Evolutionary conservation across 192 early-diverging fungal genomes (phyloP).

Genomic region (Paraglomus brasilianum): DNA sequence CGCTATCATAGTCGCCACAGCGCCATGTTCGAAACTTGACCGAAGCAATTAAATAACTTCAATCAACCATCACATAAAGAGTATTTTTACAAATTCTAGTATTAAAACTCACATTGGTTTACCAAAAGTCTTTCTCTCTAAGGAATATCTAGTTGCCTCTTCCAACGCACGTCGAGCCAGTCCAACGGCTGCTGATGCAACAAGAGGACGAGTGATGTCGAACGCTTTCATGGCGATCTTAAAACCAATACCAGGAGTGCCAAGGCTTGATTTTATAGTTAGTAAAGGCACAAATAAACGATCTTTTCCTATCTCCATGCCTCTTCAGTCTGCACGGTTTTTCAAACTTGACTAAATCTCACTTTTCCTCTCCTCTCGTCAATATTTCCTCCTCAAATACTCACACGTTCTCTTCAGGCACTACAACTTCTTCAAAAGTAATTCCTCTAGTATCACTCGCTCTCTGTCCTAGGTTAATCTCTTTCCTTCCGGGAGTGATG

Average conservation of each 20-base stretch:
- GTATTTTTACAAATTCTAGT: neutral
- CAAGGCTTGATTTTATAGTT: conserved; percentile 43
- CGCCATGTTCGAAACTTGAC: conserved; percentile 74
- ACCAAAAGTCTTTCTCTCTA: conserved; percentile 96
- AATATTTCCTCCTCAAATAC: conserved; percentile 12
- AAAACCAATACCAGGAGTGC: conserved; percentile 82
- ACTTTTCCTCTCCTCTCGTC: conserved; percentile 7
- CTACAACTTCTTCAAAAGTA: conserved; percentile 80
- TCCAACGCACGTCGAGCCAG: conserved; percentile 90
- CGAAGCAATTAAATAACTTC: neutral
- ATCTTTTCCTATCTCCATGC: neutral
- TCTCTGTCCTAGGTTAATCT: conserved; percentile 97
- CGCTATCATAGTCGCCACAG: conserved; percentile 91
- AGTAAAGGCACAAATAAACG: neutral
- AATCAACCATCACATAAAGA: neutral
- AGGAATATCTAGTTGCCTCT: conserved; percentile 84
- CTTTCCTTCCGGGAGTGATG: conserved; percentile 90
- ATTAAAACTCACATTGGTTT: conserved; percentile 59
- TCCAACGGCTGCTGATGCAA: conserved; percentile 86
- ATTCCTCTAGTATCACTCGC: conserved; percentile 89
- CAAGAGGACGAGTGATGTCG: conserved; percentile 88
- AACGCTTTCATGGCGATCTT: conserved; percentile 97
- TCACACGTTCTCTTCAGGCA: conserved; percentile 74
- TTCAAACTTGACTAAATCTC: conserved; percentile 13
- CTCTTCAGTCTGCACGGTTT: neutral